Evolutionary conservation across 352 stramenopile species (phyloP).

Genomic region (Thalassiosira allenii): DNA sequence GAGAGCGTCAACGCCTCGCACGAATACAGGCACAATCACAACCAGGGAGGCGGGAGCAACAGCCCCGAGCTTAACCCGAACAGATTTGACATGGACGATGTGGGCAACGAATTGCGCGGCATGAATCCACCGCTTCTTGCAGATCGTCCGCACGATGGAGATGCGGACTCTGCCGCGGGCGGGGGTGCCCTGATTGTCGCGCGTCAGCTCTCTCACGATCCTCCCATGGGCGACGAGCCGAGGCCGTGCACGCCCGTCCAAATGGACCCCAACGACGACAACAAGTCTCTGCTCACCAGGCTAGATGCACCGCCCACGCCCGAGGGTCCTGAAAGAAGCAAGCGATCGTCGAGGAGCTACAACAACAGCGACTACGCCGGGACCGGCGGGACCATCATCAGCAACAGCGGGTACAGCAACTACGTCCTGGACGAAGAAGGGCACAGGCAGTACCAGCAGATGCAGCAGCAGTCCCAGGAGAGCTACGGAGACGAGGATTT

Average conservation of each 20-base stretch:
- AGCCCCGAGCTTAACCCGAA: too few relatives aligned
- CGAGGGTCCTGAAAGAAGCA: constrained; percentile 20
- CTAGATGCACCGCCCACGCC: constrained; percentile 30
- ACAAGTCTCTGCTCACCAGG: constrained; percentile 14
- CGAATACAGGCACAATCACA: too few relatives aligned
- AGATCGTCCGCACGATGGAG: too few relatives aligned
- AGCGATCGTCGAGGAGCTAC: background rate
- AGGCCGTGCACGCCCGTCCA: background rate
- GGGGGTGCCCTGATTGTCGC: too few relatives aligned
- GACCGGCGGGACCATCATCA: background rate
- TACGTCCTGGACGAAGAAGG: constrained; percentile 32
- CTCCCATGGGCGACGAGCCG: too few relatives aligned
- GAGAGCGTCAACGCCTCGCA: too few relatives aligned
- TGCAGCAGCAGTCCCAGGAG: background rate
- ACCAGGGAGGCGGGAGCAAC: too few relatives aligned
- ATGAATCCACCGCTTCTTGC: too few relatives aligned
- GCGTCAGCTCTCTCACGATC: too few relatives aligned
- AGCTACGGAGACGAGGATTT: background rate
- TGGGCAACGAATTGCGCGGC: too few relatives aligned
- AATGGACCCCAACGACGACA: constrained; percentile 16
- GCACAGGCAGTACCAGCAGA: constrained; percentile 1
- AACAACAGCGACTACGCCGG: background rate
- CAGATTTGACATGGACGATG: too few relatives aligned
- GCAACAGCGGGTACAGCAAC: constrained; percentile 6
- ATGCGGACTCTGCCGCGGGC: too few relatives aligned